phyloP scores from a whole-genome alignment of 345 rosid species.

The Clausena lansium region DNA sequence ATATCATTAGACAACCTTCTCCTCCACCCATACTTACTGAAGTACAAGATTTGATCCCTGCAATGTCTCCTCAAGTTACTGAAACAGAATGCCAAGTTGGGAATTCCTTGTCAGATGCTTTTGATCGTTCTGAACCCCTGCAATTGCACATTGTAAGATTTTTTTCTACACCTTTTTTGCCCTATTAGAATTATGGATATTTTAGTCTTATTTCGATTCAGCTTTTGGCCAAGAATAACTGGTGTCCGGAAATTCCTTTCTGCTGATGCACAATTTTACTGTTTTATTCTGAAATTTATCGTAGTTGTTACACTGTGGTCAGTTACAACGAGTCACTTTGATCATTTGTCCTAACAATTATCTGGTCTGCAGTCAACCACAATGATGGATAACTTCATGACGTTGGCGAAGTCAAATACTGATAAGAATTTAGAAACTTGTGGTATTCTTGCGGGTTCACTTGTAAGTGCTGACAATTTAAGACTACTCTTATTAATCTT shows the following conservation, averaged over 20 bases:
- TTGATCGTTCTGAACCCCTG: conserved; percentile 68
- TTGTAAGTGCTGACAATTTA: conserved; percentile 53
- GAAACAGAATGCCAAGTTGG: conserved; percentile 48
- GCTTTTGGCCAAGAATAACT: neutral
- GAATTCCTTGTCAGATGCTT: conserved; percentile 48
- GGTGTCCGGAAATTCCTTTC: neutral
- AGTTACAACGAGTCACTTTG: neutral
- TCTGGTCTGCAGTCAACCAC: conserved; percentile 67
- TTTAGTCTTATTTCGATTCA: neutral
- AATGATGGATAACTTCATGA: conserved; percentile 94
- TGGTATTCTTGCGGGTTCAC: conserved; percentile 94
- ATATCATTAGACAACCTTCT: conserved; percentile 79
- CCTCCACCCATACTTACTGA: conserved; percentile 94
- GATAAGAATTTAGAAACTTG: conserved; percentile 89
- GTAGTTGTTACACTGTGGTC: neutral
- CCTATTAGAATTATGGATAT: neutral
- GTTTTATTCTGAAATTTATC: conserved; percentile 2
- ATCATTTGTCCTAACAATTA: conserved; percentile 14
- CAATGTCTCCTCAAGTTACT: conserved; percentile 44
- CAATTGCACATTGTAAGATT: conserved; percentile 88
- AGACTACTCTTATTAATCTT: conserved; percentile 1
- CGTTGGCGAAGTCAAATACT: conserved; percentile 87
- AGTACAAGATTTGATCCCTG: conserved; percentile 75
- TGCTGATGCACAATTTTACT: neutral
- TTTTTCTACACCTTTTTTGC: conserved; percentile 6